Base-by-base conservation (phyloP, 2,329 filamentous ascomycete species). In the Dothiorella sarmentorum region DNA sequence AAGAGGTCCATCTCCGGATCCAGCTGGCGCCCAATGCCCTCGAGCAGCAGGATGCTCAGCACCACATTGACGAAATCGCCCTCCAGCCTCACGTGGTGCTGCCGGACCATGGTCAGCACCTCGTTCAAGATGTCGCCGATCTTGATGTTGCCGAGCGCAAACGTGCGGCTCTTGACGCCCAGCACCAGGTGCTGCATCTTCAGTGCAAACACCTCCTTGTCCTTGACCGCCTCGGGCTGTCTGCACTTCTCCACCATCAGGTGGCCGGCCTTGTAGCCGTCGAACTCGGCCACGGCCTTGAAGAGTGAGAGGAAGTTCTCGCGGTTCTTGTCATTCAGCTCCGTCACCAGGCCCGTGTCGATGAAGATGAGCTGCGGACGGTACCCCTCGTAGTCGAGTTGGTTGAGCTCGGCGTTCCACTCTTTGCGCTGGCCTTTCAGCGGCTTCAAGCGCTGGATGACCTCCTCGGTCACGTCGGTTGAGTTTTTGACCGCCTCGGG, bases 31-130 rank as follows among this genome's bases (percentile, higher is more conserved):
- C 94, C 94, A 67, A 97, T 99, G 6, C 94, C 94, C 71, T 99
- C 94, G 1, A 99, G 80, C 2, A 99, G 80, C 31, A 99, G 77
- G 56, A 97, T 97, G 61, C 91, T 96, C 60, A 99, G 88, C 27
- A 99, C 93, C 4, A 99, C 94, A 69, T 99, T 99, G 70, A 99
- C 91, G 70, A 97, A 99, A 71, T 99, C 94, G 7, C 94, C 94
- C 73, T 99, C 94, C 52, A 99, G 82, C 7, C 94, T 83, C 3
- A 99, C 94, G 69, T 99, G 94, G 71, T 99, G 94, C 9, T 80
- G 78, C 58, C 94, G 85, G 27, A 99, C 94, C 91, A 99, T 97
- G 60, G 82, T 82, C 43, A 99, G 79, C 0, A 97, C 94, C 66
- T 95, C 84, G 68, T 94, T 91, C 27, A 99, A 75, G 18, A 99